These are phyloP conservation scores for Biscogniauxia sp. DNA, from an alignment of 2,329 filamentous ascomycete genomes.

Conservation along the genomic window DNA sequence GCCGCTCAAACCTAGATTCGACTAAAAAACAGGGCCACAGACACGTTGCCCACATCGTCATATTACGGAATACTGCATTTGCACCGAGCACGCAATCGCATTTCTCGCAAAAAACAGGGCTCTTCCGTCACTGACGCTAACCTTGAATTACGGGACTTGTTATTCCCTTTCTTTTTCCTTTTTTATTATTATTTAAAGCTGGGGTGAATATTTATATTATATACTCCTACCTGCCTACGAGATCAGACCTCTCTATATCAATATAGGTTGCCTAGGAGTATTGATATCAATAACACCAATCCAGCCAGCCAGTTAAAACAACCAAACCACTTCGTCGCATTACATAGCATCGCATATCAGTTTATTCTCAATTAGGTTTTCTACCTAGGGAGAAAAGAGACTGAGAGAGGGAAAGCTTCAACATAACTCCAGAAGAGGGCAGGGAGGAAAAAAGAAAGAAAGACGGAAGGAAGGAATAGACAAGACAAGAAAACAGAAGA, in stretches of 20 bases:
- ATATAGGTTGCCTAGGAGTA: not conserved
- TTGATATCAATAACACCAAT: not conserved
- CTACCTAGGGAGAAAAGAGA: too few relatives aligned
- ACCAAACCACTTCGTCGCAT: not conserved
- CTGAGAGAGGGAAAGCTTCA: too few relatives aligned
- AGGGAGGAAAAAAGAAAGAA: not conserved
- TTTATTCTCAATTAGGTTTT: too few relatives aligned
- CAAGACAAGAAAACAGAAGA: not conserved
- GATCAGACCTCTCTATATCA: too few relatives aligned
- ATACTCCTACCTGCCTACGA: too few relatives aligned
- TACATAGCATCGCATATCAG: too few relatives aligned
- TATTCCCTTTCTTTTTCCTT: too few relatives aligned
- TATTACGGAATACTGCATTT: conserved; percentile 26
- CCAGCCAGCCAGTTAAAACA: not conserved
- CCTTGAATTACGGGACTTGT: conserved; percentile 16
- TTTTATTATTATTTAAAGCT: too few relatives aligned
- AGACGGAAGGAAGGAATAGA: too few relatives aligned
- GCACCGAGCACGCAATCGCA: conserved; percentile 24
- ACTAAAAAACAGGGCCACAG: conserved; percentile 19
- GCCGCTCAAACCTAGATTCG: conserved; percentile 2
- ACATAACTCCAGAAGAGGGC: not conserved
- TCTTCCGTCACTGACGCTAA: conserved; percentile 8
- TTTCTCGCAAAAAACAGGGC: conserved; percentile 7
- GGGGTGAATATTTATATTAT: not conserved
- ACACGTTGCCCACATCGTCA: conserved; percentile 26